phyloP scores from a whole-genome alignment of 1,284 basidiomycete species.

The Ceratobasidium papillatum region DNA sequence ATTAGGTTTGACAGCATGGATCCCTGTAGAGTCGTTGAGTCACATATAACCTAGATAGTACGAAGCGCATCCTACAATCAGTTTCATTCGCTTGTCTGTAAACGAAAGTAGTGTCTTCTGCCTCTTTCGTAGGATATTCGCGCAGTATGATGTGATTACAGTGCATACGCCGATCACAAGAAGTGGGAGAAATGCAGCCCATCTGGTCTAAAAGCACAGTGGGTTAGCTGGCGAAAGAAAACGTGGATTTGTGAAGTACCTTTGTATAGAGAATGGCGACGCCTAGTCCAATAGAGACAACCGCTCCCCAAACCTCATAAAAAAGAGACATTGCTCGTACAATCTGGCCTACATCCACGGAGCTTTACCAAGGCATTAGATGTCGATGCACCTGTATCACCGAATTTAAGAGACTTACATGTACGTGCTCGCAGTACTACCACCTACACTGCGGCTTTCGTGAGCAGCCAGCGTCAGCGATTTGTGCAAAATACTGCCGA shows the following conservation, averaged over 20 bases:
- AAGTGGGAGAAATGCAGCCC: conserved; percentile 9
- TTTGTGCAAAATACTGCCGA: not conserved
- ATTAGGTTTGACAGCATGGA: conserved; percentile 10
- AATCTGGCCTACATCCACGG: conserved; percentile 9
- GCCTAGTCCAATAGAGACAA: conserved; percentile 3
- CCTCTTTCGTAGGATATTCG: not conserved
- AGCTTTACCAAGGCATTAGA: not conserved
- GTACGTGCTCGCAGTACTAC: conserved; percentile 1
- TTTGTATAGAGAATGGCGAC: not conserved
- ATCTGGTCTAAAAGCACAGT: not conserved
- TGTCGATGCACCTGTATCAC: too few relatives aligned
- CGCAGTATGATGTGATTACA: conserved; percentile 21
- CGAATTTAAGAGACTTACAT: not conserved
- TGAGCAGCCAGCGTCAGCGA: conserved; percentile 1
- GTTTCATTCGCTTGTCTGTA: conserved; percentile 21
- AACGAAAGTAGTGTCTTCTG: not conserved
- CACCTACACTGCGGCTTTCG: conserved; percentile 5
- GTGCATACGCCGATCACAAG: not conserved
- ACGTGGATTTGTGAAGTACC: not conserved
- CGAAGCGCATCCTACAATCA: not conserved
- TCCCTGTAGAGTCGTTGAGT: not conserved
- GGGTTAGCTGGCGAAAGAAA: not conserved
- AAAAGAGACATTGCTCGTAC: not conserved
- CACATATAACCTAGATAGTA: too few relatives aligned
- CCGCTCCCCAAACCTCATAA: not conserved